Evolutionary conservation across 305 asterid species (phyloP), one percentile per base, ranked within the genome.

Genomic region (Plantago lanceolata): DNA sequence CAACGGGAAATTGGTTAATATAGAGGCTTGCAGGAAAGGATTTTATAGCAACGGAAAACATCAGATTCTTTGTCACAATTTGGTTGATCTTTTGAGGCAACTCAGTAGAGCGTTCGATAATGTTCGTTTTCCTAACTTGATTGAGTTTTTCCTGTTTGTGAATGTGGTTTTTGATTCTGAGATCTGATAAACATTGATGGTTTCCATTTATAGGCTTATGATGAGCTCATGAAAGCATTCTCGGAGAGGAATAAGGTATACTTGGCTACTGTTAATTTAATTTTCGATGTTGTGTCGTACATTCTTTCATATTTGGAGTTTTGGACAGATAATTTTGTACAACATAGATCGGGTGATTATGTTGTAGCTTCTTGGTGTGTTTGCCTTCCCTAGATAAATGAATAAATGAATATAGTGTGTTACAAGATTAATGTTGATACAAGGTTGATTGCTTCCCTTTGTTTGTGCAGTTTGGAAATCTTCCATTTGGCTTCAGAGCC

Each of bases 61-160:
- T 70, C 88, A 76, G 68, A 72, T 85, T 73, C 83, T 83, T 73
- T 85, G 90, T 72, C 99, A 93, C 86, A 87, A 81, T 73, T 88
- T 93, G 77, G 96, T 90, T 68, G 99, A 93, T 80, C 79, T 93
- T 76, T 74, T 93, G 79, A 82, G 99, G 65, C 97, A 87, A 72
- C 91, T 89, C 59, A 90, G 95, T 73, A 76, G 96, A 83, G 95
- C 94, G 68, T 93, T 93, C 74, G 96, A 89, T 73, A 84, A 90
- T 77, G 98, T 93, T 43, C 72, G 90, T 67, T 60, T 76, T 44
- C 31, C 37, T 31, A 50, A 64, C 71, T 75, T 65, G 62, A 58
- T 40, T 26, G 59, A 24, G 59, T 24, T 55, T 18, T 26, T 35
- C 37, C 19, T 56, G 0, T 18, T 7, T 6, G 12, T 26, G 44